Evolutionary conservation across 2,329 filamentous ascomycete genomes (phyloP).

Genomic region (Ophiostoma triangulosporum): DNA sequence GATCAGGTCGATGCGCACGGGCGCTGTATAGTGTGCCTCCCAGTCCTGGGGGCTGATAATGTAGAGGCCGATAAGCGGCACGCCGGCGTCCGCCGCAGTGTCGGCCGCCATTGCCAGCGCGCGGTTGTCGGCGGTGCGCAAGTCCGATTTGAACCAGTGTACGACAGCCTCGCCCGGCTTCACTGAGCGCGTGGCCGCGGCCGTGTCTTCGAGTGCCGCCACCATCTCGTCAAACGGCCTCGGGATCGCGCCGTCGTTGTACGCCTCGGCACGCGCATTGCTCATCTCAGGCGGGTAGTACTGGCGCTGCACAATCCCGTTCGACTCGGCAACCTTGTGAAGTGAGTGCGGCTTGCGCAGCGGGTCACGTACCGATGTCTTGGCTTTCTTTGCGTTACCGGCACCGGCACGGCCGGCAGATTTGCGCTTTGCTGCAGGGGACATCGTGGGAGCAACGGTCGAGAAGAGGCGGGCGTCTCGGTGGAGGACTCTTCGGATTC

Average conservation of each 20-base stretch:
- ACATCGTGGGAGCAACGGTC: background rate
- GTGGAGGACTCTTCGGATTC: background rate
- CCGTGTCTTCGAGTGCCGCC: constrained; percentile 47
- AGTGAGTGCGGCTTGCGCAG: constrained; percentile 34
- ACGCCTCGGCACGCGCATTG: constrained; percentile 62
- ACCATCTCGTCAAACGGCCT: constrained; percentile 60
- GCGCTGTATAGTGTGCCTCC: constrained; percentile 62
- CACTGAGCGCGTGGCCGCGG: constrained; percentile 37
- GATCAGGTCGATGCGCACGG: constrained; percentile 66
- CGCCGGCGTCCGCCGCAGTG: constrained; percentile 21
- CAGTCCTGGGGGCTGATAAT: constrained; percentile 74
- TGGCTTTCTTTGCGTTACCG: background rate
- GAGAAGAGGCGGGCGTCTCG: background rate
- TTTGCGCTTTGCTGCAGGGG: background rate
- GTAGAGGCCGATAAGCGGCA: constrained; percentile 66
- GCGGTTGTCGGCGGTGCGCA: constrained; percentile 62
- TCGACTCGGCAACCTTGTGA: constrained; percentile 30
- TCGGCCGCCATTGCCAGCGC: constrained; percentile 52
- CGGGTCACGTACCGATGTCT: background rate
- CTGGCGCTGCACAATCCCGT: constrained; percentile 54
- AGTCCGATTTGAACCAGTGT: constrained; percentile 84
- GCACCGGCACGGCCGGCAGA: background rate
- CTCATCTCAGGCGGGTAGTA: constrained; percentile 83
- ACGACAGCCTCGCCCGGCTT: constrained; percentile 45
- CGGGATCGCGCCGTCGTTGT: constrained; percentile 54